phyloP scores from a whole-genome alignment of 257 asterid species.

The Primulina huaijiensis region DNA sequence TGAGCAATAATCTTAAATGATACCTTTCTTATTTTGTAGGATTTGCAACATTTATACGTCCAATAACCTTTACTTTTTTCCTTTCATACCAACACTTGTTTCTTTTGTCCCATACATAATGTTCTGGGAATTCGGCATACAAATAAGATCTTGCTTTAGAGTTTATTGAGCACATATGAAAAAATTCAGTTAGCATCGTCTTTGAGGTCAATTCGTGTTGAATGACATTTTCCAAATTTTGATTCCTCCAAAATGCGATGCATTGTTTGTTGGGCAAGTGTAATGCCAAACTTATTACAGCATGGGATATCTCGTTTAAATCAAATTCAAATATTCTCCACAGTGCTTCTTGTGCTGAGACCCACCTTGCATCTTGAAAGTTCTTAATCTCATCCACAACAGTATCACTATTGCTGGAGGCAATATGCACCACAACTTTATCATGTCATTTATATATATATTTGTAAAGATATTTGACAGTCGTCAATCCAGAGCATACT shows the following conservation, averaged over 20 bases:
- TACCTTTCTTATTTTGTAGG: not conserved
- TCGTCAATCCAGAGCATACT: not conserved
- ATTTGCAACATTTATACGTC: not conserved
- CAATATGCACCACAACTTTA: no score
- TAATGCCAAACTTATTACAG: no score
- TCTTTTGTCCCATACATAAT: not conserved
- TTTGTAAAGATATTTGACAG: constrained; percentile 12
- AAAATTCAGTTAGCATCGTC: not conserved
- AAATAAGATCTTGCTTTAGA: not conserved
- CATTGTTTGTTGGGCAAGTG: no score
- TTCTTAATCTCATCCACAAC: no score
- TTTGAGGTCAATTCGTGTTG: no score
- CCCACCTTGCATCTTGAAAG: no score
- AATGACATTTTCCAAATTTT: no score
- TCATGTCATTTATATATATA: constrained; percentile 2
- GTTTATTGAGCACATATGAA: not conserved
- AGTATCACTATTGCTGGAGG: no score
- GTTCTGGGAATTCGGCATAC: not conserved
- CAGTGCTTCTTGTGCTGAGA: no score
- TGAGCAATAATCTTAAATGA: not conserved
- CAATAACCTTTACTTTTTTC: not conserved
- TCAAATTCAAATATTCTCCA: no score
- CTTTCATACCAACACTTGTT: not conserved
- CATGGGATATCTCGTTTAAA: no score
- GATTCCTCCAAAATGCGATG: no score